These are phyloP conservation scores for Nothophoma quercina DNA, from an alignment of 2,329 filamentous ascomycete species.

Conservation along the genomic window DNA sequence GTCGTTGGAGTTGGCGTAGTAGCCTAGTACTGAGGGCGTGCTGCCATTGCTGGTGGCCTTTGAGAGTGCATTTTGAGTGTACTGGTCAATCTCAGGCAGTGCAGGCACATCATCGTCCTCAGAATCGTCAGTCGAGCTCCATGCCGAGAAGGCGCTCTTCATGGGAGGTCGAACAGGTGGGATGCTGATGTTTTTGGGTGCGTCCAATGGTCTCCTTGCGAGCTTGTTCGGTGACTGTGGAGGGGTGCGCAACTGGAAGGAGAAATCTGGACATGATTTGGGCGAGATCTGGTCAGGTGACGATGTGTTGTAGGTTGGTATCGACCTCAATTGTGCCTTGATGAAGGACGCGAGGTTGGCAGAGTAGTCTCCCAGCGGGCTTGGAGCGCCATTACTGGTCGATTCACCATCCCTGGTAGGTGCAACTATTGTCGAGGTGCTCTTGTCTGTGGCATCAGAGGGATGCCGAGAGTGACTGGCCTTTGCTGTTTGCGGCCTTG, in stretches of 20 bases:
- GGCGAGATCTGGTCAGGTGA: slow-evolving; percentile 30
- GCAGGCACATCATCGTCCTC: slow-evolving; percentile 29
- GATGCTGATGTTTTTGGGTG: slow-evolving; percentile 38
- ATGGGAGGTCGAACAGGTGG: slow-evolving; percentile 43
- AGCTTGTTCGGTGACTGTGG: slow-evolving; percentile 31
- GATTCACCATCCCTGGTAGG: slow-evolving; percentile 12
- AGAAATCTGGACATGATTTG: slow-evolving; percentile 43
- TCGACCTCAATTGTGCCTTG: slow-evolving; percentile 43
- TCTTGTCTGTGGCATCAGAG: slow-evolving; percentile 42
- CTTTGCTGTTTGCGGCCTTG: slow-evolving; percentile 17
- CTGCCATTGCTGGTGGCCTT: slow-evolving; percentile 29
- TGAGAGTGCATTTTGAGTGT: slow-evolving; percentile 10
- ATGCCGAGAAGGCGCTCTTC: slow-evolving; percentile 46
- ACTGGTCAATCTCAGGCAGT: slow-evolving; percentile 21
- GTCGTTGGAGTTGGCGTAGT: slow-evolving; percentile 37
- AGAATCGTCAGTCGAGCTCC: slow-evolving; percentile 48
- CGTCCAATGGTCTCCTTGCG: slow-evolving; percentile 26
- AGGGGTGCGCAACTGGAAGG: slow-evolving; percentile 28
- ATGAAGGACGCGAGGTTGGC: slow-evolving; percentile 49
- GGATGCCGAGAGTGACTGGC: slow-evolving; percentile 35
- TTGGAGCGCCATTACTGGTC: slow-evolving; percentile 16
- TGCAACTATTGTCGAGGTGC: slow-evolving; percentile 39
- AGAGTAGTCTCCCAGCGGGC: slow-evolving; percentile 43
- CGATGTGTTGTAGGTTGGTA: slow-evolving; percentile 44
- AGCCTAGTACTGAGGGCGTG: slow-evolving; percentile 41